Evolutionary conservation across 2,329 filamentous ascomycete genomes (phyloP), one percentile per base, ranked within the genome.

Genomic region (Aspergillus eucalypticola): DNA sequence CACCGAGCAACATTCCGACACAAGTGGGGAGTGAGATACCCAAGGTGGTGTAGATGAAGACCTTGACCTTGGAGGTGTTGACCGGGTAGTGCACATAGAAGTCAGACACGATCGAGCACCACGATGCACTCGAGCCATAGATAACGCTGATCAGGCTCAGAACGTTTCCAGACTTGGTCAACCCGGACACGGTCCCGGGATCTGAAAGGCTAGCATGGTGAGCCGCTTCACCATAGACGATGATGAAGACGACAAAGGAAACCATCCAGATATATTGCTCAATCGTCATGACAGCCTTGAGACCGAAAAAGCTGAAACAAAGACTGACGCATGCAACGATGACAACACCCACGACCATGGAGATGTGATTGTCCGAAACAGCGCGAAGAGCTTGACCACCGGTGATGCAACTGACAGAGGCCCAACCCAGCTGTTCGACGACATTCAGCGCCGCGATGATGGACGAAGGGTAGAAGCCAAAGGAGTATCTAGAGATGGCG

Each of bases 401-500:
- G n/a, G 68, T 70, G 39, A 74, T 72, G 54, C 67, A 71, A 11
- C 57, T 63, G 39, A 74, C 69, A 10, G 58, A 70, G 44, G 49
- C 67, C 71, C 66, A 69, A 59, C 60, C 71, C 61, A 67, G 48
- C 42, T 67, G 66, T 44, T 65, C 63, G 21, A 66, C 76, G 74
- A 71, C 68, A 38, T 78, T 78, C 17, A 76, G 66, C 17, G 71
- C 76, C 60, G 81, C 81, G 58, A 83, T 78, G 41, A 83, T 65
- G 67, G 82, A 82, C 59, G 76, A 78, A 1, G 82, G 82, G 74
- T 78, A 84, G 76, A 78, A 84, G 23, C 82, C 82, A 46, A 84
- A 78, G 35, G 75, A 78, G 69, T 81, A 84, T 46, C 82, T 76
- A 32, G 76, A 76, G 46, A 84, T 80, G 55, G 79, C 81, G 59